Percentiles rank a stretch among this genome's conserved stretches.
phyloP scores from a whole-genome alignment of 2,329 filamentous ascomycete species.

The Neodidymelliopsis sp. region DNA sequence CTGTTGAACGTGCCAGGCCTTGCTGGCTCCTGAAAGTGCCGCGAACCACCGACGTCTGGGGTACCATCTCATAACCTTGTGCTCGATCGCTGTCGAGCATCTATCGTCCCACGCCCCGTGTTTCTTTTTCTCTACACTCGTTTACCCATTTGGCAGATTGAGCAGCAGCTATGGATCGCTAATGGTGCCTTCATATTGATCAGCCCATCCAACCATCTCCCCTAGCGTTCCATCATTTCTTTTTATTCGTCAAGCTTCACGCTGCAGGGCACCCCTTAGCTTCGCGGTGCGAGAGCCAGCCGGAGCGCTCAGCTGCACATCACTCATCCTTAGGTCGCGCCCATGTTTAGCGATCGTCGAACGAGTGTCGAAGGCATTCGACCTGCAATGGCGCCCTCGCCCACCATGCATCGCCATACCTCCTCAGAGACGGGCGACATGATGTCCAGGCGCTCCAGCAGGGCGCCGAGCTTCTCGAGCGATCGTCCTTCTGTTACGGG shows the following conservation, averaged over 20 bases:
- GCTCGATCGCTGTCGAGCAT: slow-evolving; percentile 12
- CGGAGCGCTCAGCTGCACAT: slow-evolving; percentile 17
- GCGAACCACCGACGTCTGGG: slow-evolving; percentile 15
- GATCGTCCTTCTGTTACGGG: slow-evolving; percentile 70
- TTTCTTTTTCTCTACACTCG: slow-evolving; percentile 3
- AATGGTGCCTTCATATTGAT: slow-evolving; percentile 3
- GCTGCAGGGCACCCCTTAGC: slow-evolving; percentile 27
- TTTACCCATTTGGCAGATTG: slow-evolving; percentile 1
- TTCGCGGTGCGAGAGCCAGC: slow-evolving; percentile 21
- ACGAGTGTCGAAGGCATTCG: slow-evolving; percentile 13
- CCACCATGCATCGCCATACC: slow-evolving; percentile 46
- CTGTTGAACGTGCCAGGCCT: slow-evolving; percentile 12
- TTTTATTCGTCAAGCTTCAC: slow-evolving; percentile 22
- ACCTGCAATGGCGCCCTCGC: slow-evolving; percentile 9
- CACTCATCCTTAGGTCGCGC: not conserved
- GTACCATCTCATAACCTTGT: slow-evolving; percentile 17
- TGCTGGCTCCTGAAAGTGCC: slow-evolving; percentile 17
- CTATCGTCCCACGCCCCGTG: slow-evolving; percentile 12
- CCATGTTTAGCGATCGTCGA: slow-evolving; percentile 9
- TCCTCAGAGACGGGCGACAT: slow-evolving; percentile 44
- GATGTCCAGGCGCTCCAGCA: slow-evolving; percentile 48
- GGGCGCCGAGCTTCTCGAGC: slow-evolving; percentile 69
- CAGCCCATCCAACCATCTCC: slow-evolving; percentile 13
- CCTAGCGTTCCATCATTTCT: slow-evolving; percentile 21
- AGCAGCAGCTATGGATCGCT: slow-evolving; percentile 18